These are phyloP conservation scores for Oryza longistaminata DNA, from an alignment of 176 grass and related monocot species.

Conservation along the genomic window DNA sequence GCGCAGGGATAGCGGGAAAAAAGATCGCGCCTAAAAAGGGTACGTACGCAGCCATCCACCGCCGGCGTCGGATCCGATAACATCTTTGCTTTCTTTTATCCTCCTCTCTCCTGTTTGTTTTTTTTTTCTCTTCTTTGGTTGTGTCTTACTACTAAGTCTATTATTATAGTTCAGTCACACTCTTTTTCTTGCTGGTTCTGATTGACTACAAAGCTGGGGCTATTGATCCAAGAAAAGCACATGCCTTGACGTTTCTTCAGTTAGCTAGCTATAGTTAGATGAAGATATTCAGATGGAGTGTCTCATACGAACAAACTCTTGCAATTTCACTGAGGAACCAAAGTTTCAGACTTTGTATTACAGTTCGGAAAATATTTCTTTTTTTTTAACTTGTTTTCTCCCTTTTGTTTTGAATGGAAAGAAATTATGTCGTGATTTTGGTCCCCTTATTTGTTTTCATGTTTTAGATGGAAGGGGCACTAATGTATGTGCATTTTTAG, in stretches of 20 bases:
- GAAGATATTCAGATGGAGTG: not conserved
- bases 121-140: not conserved
- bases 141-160: not conserved
- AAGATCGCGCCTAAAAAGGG: slow-evolving; percentile 42
- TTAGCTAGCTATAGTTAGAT: not conserved
- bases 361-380: not conserved
- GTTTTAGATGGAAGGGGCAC: not conserved
- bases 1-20: slow-evolving; percentile 30
- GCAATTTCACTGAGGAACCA: slow-evolving; percentile 17
- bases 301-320: slow-evolving; percentile 2
- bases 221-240: slow-evolving; percentile 64
- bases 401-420: not conserved
- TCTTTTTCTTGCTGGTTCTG: slow-evolving; percentile 41
- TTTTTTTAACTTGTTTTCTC: not conserved
- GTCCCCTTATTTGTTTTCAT: not conserved
- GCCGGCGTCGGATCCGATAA: slow-evolving; percentile 51
- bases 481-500: slow-evolving; percentile 26
- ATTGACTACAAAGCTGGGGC: slow-evolving; percentile 36
- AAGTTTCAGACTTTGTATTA: not conserved
- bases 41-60: slow-evolving; percentile 38
- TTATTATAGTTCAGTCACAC: not conserved
- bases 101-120: not conserved
- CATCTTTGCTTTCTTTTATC: slow-evolving; percentile 24
- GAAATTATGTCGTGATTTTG: not conserved
- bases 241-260: not conserved